phyloP scores from a whole-genome alignment of 768 basidiomycete genomes.

The Hygrophoropsis aurantiaca region DNA sequence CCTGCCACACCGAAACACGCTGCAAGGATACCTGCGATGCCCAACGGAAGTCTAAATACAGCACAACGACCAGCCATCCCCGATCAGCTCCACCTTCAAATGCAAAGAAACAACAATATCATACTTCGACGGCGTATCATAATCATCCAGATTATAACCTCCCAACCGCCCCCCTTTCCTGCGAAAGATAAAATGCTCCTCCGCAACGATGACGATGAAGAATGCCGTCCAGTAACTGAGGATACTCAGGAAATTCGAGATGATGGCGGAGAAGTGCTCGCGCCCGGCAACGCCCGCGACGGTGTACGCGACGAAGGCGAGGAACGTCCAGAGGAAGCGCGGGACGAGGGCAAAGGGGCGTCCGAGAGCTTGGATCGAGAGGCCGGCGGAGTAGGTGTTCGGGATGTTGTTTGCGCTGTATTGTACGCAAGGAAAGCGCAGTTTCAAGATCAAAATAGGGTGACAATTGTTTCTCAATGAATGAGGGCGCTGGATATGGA shows the following conservation, averaged over 20 bases:
- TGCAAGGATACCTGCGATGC: conserved; percentile 48
- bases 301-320: conserved; percentile 39
- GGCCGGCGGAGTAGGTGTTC: conserved; percentile 46
- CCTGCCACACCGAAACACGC: conserved; percentile 46
- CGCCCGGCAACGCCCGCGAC: conserved; percentile 41
- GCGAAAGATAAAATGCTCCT: conserved; percentile 50
- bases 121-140: conserved; percentile 40
- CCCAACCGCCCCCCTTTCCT: conserved; percentile 37
- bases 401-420: conserved; percentile 40
- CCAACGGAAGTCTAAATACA: conserved; percentile 41
- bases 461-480: conserved; percentile 1
- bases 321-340: conserved; percentile 44
- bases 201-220: conserved; percentile 44
- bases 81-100: neutral
- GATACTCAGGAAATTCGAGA: conserved; percentile 43
- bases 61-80: neutral
- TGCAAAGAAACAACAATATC: conserved; percentile 8
- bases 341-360: conserved; percentile 44
- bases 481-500: neutral
- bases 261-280: conserved; percentile 43
- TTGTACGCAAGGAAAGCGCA: neutral
- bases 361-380: conserved; percentile 45
- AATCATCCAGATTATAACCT: conserved; percentile 53
- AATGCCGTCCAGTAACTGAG: conserved; percentile 48
- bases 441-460: neutral